Conservation (phyloP, 345 rosid species). For the Corymbia maculata region DNA sequence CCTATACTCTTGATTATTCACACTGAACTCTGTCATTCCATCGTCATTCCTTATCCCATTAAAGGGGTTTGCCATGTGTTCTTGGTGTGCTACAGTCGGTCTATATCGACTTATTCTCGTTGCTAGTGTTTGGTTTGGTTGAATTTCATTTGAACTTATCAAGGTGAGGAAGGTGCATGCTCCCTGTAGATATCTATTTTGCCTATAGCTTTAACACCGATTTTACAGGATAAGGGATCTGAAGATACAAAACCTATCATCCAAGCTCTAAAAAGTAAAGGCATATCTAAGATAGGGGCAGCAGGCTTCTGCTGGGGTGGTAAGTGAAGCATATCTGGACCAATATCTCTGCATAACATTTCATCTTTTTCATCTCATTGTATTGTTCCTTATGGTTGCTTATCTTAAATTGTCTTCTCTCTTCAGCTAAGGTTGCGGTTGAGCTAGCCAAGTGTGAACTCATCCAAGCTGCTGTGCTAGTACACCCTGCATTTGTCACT, state of each 20-base stretch:
- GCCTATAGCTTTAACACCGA: not conserved
- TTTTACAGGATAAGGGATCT: conserved; percentile 54
- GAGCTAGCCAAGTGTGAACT: conserved; percentile 46
- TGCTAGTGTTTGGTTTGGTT: not conserved
- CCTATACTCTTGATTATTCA: not conserved
- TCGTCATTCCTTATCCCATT: not conserved
- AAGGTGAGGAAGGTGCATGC: not conserved
- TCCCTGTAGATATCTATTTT: not conserved
- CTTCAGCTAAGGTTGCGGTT: conserved; percentile 68
- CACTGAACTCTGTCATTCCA: not conserved
- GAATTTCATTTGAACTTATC: not conserved
- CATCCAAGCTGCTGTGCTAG: conserved; percentile 56
- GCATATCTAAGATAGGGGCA: conserved; percentile 33
- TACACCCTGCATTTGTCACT: conserved; percentile 66
- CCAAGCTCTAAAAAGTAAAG: conserved; percentile 51
- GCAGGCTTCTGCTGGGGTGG: conserved; percentile 40
- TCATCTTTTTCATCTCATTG: not conserved
- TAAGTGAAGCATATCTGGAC: not conserved
- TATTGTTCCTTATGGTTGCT: not conserved
- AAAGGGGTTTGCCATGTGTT: not conserved
- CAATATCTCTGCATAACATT: not conserved
- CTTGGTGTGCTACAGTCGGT: not conserved
- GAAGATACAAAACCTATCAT: conserved; percentile 62
- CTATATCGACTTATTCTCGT: not conserved
- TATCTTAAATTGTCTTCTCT: not conserved